phyloP scores from a whole-genome alignment of 768 basidiomycete genomes.

The Tylopilus vinaceipallidus region DNA sequence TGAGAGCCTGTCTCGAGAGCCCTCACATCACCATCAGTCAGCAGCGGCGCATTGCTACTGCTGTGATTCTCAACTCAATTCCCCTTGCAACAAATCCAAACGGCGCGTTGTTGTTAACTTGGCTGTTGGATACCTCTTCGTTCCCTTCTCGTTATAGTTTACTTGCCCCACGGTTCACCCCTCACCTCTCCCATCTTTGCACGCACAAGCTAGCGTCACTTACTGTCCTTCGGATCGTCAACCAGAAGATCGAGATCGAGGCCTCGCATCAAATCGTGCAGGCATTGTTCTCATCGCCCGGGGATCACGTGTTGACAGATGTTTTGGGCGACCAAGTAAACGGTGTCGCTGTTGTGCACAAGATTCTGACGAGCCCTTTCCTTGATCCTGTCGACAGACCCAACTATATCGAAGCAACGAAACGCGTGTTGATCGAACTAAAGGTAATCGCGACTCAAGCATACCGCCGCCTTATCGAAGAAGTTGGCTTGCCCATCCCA shows the following conservation, averaged over 20 bases:
- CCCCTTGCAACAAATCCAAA: constrained; percentile 97
- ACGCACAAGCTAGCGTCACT: constrained; percentile 96
- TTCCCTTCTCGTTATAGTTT: constrained; percentile 96
- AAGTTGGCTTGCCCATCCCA: constrained; percentile 88
- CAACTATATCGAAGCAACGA: constrained; percentile 79
- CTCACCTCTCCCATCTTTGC: constrained; percentile 94
- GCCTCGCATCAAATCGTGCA: constrained; percentile 86
- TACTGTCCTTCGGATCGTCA: constrained; percentile 92
- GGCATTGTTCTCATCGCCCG: constrained; percentile 85
- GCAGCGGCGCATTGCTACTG: constrained; percentile 92
- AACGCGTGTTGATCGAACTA: constrained; percentile 84
- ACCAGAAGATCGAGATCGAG: constrained; percentile 90
- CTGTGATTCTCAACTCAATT: constrained; percentile 95
- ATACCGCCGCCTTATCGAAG: constrained; percentile 90
- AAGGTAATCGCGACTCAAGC: constrained; percentile 95
- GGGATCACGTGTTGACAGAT: constrained; percentile 89
- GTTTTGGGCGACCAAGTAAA: constrained; percentile 96
- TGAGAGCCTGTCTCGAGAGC: constrained; percentile 95
- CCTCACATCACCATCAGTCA: constrained; percentile 84
- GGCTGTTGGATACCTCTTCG: constrained; percentile 93
- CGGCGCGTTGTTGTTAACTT: constrained; percentile 91
- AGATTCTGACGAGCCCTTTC: constrained; percentile 86
- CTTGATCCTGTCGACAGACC: constrained; percentile 70
- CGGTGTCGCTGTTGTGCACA: constrained; percentile 89
- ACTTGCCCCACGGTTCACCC: constrained; percentile 92